A percentile compares a stretch with the other conserved stretches of the same genome.
phyloP scores from a whole-genome alignment of 2,329 filamentous ascomycete species.

The Diaporthe capsici region DNA sequence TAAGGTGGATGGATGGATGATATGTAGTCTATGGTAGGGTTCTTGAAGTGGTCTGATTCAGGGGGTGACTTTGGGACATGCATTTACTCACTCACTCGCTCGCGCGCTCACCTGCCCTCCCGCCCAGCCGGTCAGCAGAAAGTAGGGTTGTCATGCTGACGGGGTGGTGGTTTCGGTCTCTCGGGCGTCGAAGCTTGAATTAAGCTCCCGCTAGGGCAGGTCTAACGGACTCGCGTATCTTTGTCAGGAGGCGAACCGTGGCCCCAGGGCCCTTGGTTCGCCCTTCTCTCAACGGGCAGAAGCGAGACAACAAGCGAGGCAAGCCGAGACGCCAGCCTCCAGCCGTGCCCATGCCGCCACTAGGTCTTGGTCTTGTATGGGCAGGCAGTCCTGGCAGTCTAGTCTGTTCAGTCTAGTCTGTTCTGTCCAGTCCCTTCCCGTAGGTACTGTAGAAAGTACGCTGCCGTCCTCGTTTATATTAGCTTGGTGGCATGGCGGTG shows the following conservation, averaged over 20 bases:
- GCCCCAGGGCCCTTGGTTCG: slow-evolving; percentile 31
- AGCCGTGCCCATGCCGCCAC: background rate
- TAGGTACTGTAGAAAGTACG: background rate
- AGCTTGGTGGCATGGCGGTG: background rate
- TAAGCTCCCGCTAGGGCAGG: slow-evolving; percentile 40
- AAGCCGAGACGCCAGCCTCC: slow-evolving; percentile 27
- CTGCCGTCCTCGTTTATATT: background rate
- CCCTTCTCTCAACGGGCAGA: slow-evolving; percentile 35
- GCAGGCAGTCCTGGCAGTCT: background rate
- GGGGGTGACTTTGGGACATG: background rate
- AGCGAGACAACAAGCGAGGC: slow-evolving; percentile 34
- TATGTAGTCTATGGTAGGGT: background rate
- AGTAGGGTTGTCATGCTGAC: background rate
- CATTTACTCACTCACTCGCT: background rate
- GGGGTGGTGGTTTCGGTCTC: background rate
- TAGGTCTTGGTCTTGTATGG: background rate
- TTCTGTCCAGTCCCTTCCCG: background rate
- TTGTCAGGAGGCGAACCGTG: slow-evolving; percentile 36
- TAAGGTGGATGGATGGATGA: background rate
- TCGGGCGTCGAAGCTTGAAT: slow-evolving; percentile 24
- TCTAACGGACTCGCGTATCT: slow-evolving; percentile 43
- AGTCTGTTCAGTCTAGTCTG: slow-evolving; percentile 5
- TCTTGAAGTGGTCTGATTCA: slow-evolving; percentile 22
- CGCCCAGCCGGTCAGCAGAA: background rate
- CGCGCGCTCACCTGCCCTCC: background rate